These are phyloP conservation scores for Cercospora sp. DNA, from an alignment of 2,329 filamentous ascomycete genomes.

Conservation along the genomic window DNA sequence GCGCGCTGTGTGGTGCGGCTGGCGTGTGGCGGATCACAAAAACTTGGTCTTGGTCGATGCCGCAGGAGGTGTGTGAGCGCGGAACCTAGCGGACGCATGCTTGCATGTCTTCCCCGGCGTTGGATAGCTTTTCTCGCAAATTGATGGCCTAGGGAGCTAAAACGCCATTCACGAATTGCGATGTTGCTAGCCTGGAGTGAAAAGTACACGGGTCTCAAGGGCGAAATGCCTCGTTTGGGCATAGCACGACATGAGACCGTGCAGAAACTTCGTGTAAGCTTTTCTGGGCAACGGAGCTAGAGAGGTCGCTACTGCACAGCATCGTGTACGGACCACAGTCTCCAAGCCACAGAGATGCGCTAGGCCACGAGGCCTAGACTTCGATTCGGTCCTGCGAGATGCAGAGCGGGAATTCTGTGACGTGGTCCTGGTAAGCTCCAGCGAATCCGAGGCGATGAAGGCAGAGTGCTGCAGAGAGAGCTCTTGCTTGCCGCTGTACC, in stretches of 20 bases:
- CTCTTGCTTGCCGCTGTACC: constrained; percentile 16
- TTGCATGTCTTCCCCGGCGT: constrained; percentile 15
- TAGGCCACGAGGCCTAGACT: constrained; percentile 28
- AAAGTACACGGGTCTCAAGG: constrained; percentile 14
- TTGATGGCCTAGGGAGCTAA: constrained; percentile 13
- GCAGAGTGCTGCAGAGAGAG: constrained; percentile 20
- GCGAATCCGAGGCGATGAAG: constrained; percentile 5
- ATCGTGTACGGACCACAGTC: constrained; percentile 23
- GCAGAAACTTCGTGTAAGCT: constrained; percentile 21
- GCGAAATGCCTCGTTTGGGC: constrained; percentile 12
- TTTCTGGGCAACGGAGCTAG: constrained; percentile 12
- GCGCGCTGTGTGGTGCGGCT: neutral
- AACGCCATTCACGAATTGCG: constrained; percentile 10
- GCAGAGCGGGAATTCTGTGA: constrained; percentile 21
- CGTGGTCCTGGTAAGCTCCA: constrained; percentile 23
- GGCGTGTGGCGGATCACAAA: neutral
- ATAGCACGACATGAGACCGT: constrained; percentile 11
- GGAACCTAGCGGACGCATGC: neutral
- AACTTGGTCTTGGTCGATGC: constrained; percentile 9
- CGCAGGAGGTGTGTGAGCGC: neutral
- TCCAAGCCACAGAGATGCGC: constrained; percentile 19
- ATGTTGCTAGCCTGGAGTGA: constrained; percentile 8
- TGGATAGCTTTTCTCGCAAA: constrained; percentile 19
- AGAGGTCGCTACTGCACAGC: constrained; percentile 25
- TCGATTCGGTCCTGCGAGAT: constrained; percentile 15